Evolutionary conservation across 2,329 filamentous ascomycete genomes (phyloP), one percentile per base, ranked within the genome.

Genomic region (Diaporthe sp.): DNA sequence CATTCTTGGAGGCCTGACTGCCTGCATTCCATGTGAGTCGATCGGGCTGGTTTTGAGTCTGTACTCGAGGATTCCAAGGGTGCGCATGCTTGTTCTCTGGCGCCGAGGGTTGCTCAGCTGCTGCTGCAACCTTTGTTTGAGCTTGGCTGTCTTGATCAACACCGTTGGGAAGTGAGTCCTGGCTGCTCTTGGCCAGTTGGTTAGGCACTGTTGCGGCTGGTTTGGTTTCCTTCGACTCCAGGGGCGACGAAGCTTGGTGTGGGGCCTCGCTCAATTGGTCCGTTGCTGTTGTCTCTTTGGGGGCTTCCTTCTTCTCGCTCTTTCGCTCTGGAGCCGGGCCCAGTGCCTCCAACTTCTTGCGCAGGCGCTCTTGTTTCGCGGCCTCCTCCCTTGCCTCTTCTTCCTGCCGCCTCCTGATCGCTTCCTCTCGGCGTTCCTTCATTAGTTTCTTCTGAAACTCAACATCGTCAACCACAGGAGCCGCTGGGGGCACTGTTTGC

Each of bases 341-440:
- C 81, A 96, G 85, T 12, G 91, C 91, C 79, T 93, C 93, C 62
- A 96, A 84, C 82, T 94, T 95, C 81, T 93, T 89, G 65, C 92
- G 90, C 76, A 96, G 92, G 34, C 94, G 90, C 80, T 94, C 93
- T 79, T 90, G 89, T 75, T 88, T 90, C 25, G 90, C 94, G n/a
- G 91, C 92, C 80, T 95, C 93, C 79, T 94, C 92, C n/a, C 88
- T 89, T 28, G 89, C 92, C 79, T 93, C 92, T 82, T 95, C 90
- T 75, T 94, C 93, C 76, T 91, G 85, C 65, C 91, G 88, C 74
- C 93, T 89, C 80, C 93, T 92, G 80, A 92, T 92, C 28, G 93
- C 93, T 71, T 91, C 85, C 79, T 95, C 93, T 9, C 92, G 88
- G 53, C 91, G 90, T 79, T 94, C 92, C 51, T 89, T 89, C 93